phyloP scores from a whole-genome alignment of 108 stramenopile genomes.

The Seminavis robusta region DNA sequence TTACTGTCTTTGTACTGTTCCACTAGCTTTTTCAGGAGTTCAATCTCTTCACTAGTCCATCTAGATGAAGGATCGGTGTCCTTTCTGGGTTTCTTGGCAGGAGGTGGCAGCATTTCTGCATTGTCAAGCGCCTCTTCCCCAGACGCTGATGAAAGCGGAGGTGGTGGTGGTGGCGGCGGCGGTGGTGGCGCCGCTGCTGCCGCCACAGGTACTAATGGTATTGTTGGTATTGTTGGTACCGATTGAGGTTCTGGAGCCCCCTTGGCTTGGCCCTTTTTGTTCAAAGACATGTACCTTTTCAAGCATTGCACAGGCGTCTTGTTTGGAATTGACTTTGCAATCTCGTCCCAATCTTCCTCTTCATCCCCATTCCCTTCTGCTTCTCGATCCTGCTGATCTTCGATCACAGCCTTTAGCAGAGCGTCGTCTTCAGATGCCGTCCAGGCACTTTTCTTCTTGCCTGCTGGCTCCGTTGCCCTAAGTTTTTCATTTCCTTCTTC shows the following conservation, averaged over 20 bases:
- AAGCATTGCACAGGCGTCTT: constrained; percentile 74
- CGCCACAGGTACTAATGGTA: neutral
- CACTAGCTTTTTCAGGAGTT: constrained; percentile 55
- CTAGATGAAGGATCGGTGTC: constrained; percentile 1
- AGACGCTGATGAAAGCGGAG: too few relatives aligned
- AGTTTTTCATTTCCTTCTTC: too few relatives aligned
- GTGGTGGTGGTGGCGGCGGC: too few relatives aligned
- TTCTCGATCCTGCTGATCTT: constrained; percentile 56
- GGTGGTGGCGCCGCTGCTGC: neutral
- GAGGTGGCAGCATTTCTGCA: too few relatives aligned
- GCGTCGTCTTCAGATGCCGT: constrained; percentile 75
- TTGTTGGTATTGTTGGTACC: neutral
- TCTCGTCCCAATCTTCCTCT: constrained; percentile 65
- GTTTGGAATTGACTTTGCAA: constrained; percentile 51
- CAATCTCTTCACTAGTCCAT: constrained; percentile 59
- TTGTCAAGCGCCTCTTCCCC: too few relatives aligned
- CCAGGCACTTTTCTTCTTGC: too few relatives aligned
- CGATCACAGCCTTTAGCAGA: constrained; percentile 80
- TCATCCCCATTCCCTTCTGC: constrained; percentile 42
- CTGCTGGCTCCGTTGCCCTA: too few relatives aligned
- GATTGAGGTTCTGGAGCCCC: constrained; percentile 3
- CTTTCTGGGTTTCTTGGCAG: constrained; percentile 6
- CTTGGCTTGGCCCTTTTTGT: neutral
- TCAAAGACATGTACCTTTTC: constrained; percentile 25
- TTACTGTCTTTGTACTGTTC: constrained; percentile 62